Evolutionary conservation across 257 asterid genomes (phyloP), one percentile per base, ranked within the genome.

Genomic region (Scutellaria galericulata): DNA sequence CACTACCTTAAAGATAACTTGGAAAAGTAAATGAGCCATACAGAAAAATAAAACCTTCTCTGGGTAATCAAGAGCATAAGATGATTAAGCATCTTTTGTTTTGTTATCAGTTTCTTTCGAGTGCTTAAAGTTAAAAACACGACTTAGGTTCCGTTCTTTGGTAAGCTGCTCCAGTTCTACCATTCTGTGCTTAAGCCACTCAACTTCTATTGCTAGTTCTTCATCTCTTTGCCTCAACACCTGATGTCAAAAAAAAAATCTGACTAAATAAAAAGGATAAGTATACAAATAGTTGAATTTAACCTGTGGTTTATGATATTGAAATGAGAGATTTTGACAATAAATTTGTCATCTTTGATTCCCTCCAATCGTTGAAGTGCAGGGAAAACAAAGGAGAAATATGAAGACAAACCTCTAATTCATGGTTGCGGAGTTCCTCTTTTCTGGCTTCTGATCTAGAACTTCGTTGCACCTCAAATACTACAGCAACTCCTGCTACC

Each of bases 371-470:
- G 2, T 2, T n/a, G 40, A n/a, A 20, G 57, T 18, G 15, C 10
- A 64, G 46, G 44, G 52, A 11, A 46, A 50, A 64, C 20, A 9
- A 9, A 39, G 8, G 51, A 42, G 7, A 27, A 65, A 47, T 53
- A 70, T 58, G 46, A 24, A 54, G 42, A 73, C 27, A 70, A 58
- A 89, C 97, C 97, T 89, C 87, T 50, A 91, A 20, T 73, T 89
- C 95, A 54, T 79, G 87, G 77, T 61, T 83, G 20, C 90, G 93
- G 22, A 69, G 54, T 68, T 78, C 96, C 88, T 91, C 97, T 83
- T 91, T 91, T 83, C 88, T 83, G 79, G 97, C 95, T 86, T 91
- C 97, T 68, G 97, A 79, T 81, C 86, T 83, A 69, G 97, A 76
- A 77, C 78, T 88, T 77, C 95, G 85, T 88, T 91, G 96, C 80